Base-by-base conservation (phyloP, 2,329 filamentous ascomycete species). In the Daldinia sp. region DNA sequence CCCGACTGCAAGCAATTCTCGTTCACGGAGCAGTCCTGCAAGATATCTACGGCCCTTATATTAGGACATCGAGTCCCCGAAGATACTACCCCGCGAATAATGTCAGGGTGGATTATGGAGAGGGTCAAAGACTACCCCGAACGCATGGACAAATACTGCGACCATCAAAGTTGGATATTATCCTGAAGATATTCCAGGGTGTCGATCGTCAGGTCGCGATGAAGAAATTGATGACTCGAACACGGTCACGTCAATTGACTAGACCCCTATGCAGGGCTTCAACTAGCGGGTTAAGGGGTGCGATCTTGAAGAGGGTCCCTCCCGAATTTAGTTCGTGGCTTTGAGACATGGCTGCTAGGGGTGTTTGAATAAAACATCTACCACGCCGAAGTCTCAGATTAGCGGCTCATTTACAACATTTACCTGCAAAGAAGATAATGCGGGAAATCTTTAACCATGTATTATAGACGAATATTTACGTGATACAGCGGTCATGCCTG, bases 61-160 rank as follows among this genome's bases (percentile, higher is more conserved):
- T 66, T 75, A 3, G 74, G 74, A 9, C 70, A 67, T 39, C 65
- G 64, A 34, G 58, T 57, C 17, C 39, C 57, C 8, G 58, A 25
- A 7, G 32, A 51, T 15, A 8, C 66, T 5, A 43, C 55, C 29
- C 59, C 65, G 45, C 63, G 58, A 27, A 61, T 71, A 21, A 69
- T 64, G 21, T 75, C 73, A 2, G 74, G 74, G 9, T 76, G 74
- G 74, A 71, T 76, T 57, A 55, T 73, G 48, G 67, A 75, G 9
- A 72, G 73, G 25, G 56, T 76, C 4, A 66, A 73, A n/a, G 51
- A 59, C 8, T 75, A 72, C 54, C 51, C 69, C 10, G 49, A 70
- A 21, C 63, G 63, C 6, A 70, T 75, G 71, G 72, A 76, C 9
- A 58, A 57, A 17, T 19, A 25, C 13, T 74, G 72, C 41, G 32